These are phyloP conservation scores for Colletotrichum ledebouriae DNA, from an alignment of 2,329 filamentous ascomycete genomes.

Conservation along the genomic window DNA sequence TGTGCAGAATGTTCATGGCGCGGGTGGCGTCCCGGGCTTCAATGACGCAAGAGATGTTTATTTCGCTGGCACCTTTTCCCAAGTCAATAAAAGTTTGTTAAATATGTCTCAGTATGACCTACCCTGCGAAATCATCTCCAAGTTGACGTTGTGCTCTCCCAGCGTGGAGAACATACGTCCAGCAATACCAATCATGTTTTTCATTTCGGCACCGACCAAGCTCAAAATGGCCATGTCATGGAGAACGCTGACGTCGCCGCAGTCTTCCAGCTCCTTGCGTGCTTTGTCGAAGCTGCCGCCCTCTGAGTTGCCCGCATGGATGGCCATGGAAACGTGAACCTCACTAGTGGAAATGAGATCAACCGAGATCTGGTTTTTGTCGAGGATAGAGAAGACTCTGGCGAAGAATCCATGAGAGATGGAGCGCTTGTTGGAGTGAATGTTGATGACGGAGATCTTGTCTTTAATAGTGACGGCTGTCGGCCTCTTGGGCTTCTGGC, in stretches of 20 bases:
- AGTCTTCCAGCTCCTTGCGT: conserved; percentile 79
- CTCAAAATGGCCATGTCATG: conserved; percentile 96
- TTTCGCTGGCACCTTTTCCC: conserved; percentile 89
- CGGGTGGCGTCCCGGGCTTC: conserved; percentile 90
- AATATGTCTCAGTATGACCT: conserved; percentile 48
- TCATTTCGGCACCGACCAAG: conserved; percentile 94
- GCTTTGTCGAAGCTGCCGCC: conserved; percentile 75
- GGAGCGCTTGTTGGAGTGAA: conserved; percentile 97
- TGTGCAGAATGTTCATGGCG: conserved; percentile 96
- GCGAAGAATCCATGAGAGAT: conserved; percentile 97
- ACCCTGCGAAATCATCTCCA: conserved; percentile 99
- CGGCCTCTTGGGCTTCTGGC: conserved; percentile 77
- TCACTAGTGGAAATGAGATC: conserved; percentile 97
- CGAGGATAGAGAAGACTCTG: conserved; percentile 90
- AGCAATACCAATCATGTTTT: conserved; percentile 95
- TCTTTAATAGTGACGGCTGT: conserved; percentile 98
- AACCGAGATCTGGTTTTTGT: conserved; percentile 88
- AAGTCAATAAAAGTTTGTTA: conserved; percentile 63
- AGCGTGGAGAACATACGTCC: conserved; percentile 96
- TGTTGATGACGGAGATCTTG: conserved; percentile 96
- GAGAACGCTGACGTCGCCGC: conserved; percentile 91
- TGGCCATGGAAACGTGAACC: conserved; percentile 97
- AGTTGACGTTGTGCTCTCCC: conserved; percentile 93
- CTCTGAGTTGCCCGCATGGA: conserved; percentile 81
- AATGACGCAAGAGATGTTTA: conserved; percentile 99